A percentile compares a stretch with the other conserved stretches of the same genome.
phyloP scores from a whole-genome alignment of 345 rosid genomes.

The Gynandropsis gynandra region DNA sequence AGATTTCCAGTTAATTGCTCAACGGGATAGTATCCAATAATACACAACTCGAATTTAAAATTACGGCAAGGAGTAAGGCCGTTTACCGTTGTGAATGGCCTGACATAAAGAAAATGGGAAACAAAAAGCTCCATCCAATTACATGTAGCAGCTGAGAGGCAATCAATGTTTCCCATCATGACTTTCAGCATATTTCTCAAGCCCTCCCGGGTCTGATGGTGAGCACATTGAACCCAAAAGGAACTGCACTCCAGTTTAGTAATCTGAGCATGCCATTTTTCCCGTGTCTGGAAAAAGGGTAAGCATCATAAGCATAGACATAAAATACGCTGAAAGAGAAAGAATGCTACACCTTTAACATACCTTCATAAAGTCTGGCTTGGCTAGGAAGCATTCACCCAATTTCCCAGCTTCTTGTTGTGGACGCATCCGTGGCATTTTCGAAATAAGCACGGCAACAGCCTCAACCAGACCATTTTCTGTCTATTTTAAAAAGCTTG shows the following conservation, averaged over 20 bases:
- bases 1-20: neutral
- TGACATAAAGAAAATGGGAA: constrained; percentile 70
- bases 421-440: constrained; percentile 87
- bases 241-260: constrained; percentile 76
- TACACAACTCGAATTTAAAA: constrained; percentile 1
- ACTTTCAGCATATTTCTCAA: constrained; percentile 79
- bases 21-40: constrained; percentile 5
- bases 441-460: constrained; percentile 86
- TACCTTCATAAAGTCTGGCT: constrained; percentile 95
- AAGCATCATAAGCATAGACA: constrained; percentile 11
- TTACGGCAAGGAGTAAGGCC: constrained; percentile 5
- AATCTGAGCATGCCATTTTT: constrained; percentile 86
- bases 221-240: constrained; percentile 87
- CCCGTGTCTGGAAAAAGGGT: constrained; percentile 61
- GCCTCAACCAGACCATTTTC: constrained; percentile 95
- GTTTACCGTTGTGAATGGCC: constrained; percentile 78
- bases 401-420: constrained; percentile 52
- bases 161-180: constrained; percentile 65
- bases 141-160: constrained; percentile 52
- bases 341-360: constrained; percentile 16
- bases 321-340: constrained; percentile 9
- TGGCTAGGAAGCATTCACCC: constrained; percentile 79
- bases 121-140: constrained; percentile 80
- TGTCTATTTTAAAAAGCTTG: constrained; percentile 42
- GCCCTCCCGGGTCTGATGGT: constrained; percentile 71